Conservation (phyloP, 1,139 yeast genomes). For the Scheffersomyces titani region DNA sequence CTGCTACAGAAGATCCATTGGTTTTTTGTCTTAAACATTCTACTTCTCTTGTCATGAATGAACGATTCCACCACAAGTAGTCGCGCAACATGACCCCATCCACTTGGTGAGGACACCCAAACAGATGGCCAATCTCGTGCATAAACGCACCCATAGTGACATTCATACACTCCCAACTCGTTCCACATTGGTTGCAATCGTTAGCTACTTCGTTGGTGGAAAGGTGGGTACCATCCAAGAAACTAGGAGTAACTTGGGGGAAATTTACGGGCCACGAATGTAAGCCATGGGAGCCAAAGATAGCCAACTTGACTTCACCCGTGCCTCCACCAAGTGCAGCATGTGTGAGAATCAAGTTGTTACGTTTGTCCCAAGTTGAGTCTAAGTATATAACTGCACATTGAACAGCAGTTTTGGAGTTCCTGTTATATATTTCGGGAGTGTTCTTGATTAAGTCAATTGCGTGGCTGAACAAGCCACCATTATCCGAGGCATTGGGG, state of each 20-base stretch:
- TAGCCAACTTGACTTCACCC: slow-evolving; percentile 70
- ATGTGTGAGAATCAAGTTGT: slow-evolving; percentile 72
- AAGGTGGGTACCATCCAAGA: slow-evolving; percentile 68
- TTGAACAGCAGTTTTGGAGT: slow-evolving; percentile 52
- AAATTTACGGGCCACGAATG: slow-evolving; percentile 86
- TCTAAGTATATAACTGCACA: slow-evolving; percentile 87
- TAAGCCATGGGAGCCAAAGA: slow-evolving; percentile 91
- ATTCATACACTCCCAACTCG: slow-evolving; percentile 87
- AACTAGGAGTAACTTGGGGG: slow-evolving; percentile 67
- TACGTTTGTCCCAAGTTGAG: slow-evolving; percentile 72
- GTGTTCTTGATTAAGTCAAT: slow-evolving; percentile 58
- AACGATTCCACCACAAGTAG: slow-evolving; percentile 76
- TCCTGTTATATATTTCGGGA: slow-evolving; percentile 27
- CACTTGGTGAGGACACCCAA: slow-evolving; percentile 92
- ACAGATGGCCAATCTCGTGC: slow-evolving; percentile 91
- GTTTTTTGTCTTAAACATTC: slow-evolving; percentile 54
- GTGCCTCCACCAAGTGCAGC: slow-evolving; percentile 95
- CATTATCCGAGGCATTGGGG: slow-evolving; percentile 65
- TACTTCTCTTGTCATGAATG: slow-evolving; percentile 74
- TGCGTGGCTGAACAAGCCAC: slow-evolving; percentile 79
- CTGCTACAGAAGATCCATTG: slow-evolving; percentile 40
- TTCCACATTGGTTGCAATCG: slow-evolving; percentile 80
- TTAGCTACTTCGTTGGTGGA: slow-evolving; percentile 77
- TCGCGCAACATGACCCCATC: slow-evolving; percentile 90
- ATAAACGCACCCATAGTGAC: slow-evolving; percentile 90